These are phyloP conservation scores for Durio zibethinus DNA, from an alignment of 345 rosid genomes.

Conservation along the genomic window DNA sequence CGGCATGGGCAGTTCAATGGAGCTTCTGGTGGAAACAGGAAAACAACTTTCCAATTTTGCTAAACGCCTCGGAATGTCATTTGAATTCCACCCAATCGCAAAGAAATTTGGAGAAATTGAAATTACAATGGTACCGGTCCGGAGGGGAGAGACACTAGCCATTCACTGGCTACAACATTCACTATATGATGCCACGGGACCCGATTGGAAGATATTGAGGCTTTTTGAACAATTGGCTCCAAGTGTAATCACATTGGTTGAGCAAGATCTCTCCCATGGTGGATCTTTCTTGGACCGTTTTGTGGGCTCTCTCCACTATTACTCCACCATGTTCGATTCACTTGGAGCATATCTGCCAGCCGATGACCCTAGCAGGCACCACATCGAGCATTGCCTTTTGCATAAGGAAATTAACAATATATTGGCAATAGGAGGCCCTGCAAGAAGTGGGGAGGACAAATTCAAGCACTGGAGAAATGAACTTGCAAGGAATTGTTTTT, in stretches of 20 bases:
- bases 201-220: slow-evolving; percentile 55
- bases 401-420: slow-evolving; percentile 57
- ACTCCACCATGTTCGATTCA: slow-evolving; percentile 62
- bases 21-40: slow-evolving; percentile 51
- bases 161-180: slow-evolving; percentile 74
- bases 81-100: slow-evolving; percentile 61
- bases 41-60: slow-evolving; percentile 62
- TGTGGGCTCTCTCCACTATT: slow-evolving; percentile 60
- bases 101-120: slow-evolving; percentile 57
- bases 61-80: slow-evolving; percentile 50
- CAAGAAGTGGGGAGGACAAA: slow-evolving; percentile 69
- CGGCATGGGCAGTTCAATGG: slow-evolving; percentile 54
- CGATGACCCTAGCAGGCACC: slow-evolving; percentile 43
- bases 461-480: slow-evolving; percentile 53
- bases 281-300: slow-evolving; percentile 65
- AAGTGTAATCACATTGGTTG: slow-evolving; percentile 49
- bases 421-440: slow-evolving; percentile 64
- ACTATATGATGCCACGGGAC: slow-evolving; percentile 53
- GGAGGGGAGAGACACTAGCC: slow-evolving; percentile 47
- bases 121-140: slow-evolving; percentile 24
- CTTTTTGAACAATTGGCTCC: slow-evolving; percentile 47
- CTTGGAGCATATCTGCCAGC: slow-evolving; percentile 40
- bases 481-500: slow-evolving; percentile 31
- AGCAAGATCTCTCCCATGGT: slow-evolving; percentile 52
- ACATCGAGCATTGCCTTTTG: slow-evolving; percentile 51